Evolutionary conservation across 371 early-diverging fungal species (phyloP), one percentile per base, ranked within the genome.

Genomic region (Mortierella sp.): DNA sequence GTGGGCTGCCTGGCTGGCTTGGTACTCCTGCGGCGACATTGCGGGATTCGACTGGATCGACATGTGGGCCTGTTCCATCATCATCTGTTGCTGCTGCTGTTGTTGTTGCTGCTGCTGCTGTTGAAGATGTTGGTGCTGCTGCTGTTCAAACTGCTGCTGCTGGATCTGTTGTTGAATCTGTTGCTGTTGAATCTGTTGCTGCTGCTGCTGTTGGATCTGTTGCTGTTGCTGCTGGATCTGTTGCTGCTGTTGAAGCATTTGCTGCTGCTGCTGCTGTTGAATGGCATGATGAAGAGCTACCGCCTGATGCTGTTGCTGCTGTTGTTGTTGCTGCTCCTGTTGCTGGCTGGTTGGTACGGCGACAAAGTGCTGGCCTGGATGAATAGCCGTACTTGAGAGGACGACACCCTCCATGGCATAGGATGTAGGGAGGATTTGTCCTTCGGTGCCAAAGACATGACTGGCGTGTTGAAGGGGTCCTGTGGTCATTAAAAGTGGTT

Each of bases 341-440:
- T 82, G 83, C 42, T 82, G 87, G 52, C 54, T 77, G 0, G 82
- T 79, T 24, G 81, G 84, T 14, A 80, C 84, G 63, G 84, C 84
- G 38, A 84, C 84, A 77, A 88, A 81, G 6, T 82, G 88, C 44
- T 76, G 82, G 4, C 80, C 79, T 21, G 57, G 84, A 73, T 88
- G 88, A 31, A 78, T 21, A 21, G 81, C 84, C 14, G 84, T 80
- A 70, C 81, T 84, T 28, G 84, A 84, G n/a, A 73, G 81, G 7
- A 84, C 81, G 3, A 84, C 76, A 1, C 81, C 84, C 55, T 84
- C 84, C 84, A 84, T 84, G 26, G 78, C 78, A 54, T 58, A 84
- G 7, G 84, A 84, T 21, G 84, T 78, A 1, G 78, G 13, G 1
- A 80, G 16, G 55, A 84, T 80, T 42, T 77, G 78, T 5, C 73